Evolutionary conservation across 2,329 filamentous ascomycete species (phyloP), one percentile per base, ranked within the genome.

Genomic region (Penicillium paneum): DNA sequence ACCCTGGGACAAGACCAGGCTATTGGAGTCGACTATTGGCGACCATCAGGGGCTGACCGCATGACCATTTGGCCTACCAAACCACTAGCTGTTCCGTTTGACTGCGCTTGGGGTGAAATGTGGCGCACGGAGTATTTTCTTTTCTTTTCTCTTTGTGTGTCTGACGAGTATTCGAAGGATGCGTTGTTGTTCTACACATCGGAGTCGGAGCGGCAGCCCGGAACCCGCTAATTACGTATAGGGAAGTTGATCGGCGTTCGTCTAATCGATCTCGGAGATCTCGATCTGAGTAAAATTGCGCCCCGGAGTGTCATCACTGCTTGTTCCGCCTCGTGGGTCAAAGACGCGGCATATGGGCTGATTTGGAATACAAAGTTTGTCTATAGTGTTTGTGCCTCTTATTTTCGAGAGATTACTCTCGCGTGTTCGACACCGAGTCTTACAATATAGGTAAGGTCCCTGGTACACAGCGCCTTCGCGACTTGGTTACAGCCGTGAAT

Each of bases 1-100:
- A 47, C 58, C 60, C 54, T 64, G 61, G 60, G 24, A 29, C 26
- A 21, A 17, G 13, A 21, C 38, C 12, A 41, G 24, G 44, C 52
- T 55, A 61, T 57, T 59, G 28, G 31, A 51, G 28, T 42, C 36
- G 40, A 64, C 61, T 64, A 64, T 63, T 64, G 59, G 48, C 43
- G 21, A 62, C 54, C 55, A 59, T 58, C 55, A 52, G 48, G 41
- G 54, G 57, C 43, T 59, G 56, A 52, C 54, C 42, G 45, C 28
- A 15, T 34, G 31, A 60, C 52, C 52, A 63, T 59, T 56, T 35
- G 15, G 35, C 48, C 53, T 64, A 55, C 57, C 60, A 64, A 63
- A 61, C 58, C 53, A 45, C 41, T 35, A 49, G 44, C 58, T 19
- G 39, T 19, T 29, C 11, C 21, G 43, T 29, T 34, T 32, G 40